phyloP scores from a whole-genome alignment of 2,329 filamentous ascomycete genomes.

The Alternaria sp. region DNA sequence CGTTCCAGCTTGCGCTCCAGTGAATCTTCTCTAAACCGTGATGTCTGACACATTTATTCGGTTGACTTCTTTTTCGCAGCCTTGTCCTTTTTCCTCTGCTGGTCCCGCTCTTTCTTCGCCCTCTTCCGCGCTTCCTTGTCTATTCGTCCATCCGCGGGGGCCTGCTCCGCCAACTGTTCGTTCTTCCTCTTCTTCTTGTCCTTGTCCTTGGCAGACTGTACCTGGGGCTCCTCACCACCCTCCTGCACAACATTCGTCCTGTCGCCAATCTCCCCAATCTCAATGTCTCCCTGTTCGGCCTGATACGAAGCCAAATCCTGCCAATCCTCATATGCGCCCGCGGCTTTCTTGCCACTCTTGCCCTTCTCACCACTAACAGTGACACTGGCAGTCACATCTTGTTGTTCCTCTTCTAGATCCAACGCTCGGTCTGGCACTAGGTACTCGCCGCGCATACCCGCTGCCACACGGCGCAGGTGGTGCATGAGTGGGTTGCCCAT shows the following conservation, averaged over 20 bases:
- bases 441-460: constrained; percentile 62
- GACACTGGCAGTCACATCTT: background rate
- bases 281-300: constrained; percentile 50
- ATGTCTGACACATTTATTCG: constrained; percentile 21
- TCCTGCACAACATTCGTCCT: constrained; percentile 43
- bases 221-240: constrained; percentile 41
- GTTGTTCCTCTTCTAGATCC: constrained; percentile 49
- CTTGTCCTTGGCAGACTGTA: constrained; percentile 33
- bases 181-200: constrained; percentile 47
- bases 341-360: constrained; percentile 22
- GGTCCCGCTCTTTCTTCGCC: constrained; percentile 63
- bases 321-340: constrained; percentile 41
- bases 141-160: constrained; percentile 29
- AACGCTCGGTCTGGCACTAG: constrained; percentile 56
- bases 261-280: constrained; percentile 54
- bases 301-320: constrained; percentile 58
- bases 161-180: constrained; percentile 24
- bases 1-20: background rate
- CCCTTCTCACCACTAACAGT: constrained; percentile 16
- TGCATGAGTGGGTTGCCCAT: constrained; percentile 61
- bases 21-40: background rate
- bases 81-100: constrained; percentile 54
- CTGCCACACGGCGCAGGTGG: constrained; percentile 62
- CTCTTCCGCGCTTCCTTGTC: constrained; percentile 64
- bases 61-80: constrained; percentile 41